phyloP scores from a whole-genome alignment of 2,329 filamentous ascomycete genomes.

The Dothistroma septosporum region DNA sequence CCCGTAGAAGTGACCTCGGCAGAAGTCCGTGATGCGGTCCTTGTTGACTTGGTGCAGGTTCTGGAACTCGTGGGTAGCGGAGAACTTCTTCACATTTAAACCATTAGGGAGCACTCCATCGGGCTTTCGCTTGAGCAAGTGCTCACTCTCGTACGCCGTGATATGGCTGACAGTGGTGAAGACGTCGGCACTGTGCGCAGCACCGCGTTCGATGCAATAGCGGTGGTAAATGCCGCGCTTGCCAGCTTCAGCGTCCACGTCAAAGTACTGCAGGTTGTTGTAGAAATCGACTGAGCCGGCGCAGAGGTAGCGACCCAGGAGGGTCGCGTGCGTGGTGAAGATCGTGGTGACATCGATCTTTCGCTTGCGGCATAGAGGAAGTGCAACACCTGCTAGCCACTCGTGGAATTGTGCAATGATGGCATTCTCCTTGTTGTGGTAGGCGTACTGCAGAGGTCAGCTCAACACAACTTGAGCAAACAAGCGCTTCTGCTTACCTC shows the following conservation, averaged over 20 bases:
- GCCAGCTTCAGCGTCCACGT: conserved; percentile 92
- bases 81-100: conserved; percentile 97
- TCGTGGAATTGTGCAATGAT: conserved; percentile 99
- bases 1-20: conserved; percentile 95
- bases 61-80: conserved; percentile 97
- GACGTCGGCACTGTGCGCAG: conserved; percentile 87
- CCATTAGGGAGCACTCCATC: conserved; percentile 96
- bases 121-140: conserved; percentile 93
- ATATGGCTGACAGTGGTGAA: conserved; percentile 99
- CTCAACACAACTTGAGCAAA: background rate
- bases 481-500: conserved; percentile 59
- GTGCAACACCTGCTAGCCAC: conserved; percentile 90
- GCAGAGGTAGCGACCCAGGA: conserved; percentile 92
- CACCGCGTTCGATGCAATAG: conserved; percentile 95
- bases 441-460: conserved; percentile 66
- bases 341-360: conserved; percentile 96
- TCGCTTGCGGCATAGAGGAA: conserved; percentile 87
- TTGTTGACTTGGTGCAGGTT: conserved; percentile 95
- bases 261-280: conserved; percentile 96
- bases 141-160: conserved; percentile 96
- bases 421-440: conserved; percentile 83
- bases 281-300: conserved; percentile 98
- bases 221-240: conserved; percentile 98
- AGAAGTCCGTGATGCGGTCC: conserved; percentile 97
- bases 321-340: conserved; percentile 95